Conservation (phyloP, 345 rosid genomes). For the Populus simonii region DNA sequence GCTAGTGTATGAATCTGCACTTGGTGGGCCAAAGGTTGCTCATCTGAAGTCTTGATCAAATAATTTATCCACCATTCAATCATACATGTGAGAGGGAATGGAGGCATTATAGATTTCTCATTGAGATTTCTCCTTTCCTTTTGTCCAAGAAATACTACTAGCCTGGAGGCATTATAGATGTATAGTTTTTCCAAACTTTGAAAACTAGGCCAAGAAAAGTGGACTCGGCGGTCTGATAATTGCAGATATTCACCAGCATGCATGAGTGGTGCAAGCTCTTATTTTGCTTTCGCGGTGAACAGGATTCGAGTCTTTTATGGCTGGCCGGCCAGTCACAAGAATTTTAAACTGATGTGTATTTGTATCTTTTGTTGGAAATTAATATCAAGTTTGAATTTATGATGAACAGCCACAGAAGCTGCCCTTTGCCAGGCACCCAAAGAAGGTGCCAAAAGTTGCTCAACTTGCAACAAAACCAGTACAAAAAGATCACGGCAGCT, state of each 20-base stretch:
- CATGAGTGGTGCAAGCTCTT: neutral
- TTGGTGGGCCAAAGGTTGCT: constrained; percentile 11
- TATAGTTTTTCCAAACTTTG: too few species aligned
- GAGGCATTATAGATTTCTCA: neutral
- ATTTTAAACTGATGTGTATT: neutral
- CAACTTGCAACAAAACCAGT: constrained; percentile 10
- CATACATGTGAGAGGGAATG: neutral
- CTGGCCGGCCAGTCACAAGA: too few species aligned
- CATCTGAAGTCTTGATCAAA: neutral
- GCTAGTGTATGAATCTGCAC: neutral
- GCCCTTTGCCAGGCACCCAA: neutral
- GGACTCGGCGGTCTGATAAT: neutral
- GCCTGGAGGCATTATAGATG: too few species aligned
- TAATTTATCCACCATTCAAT: neutral
- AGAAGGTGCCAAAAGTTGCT: neutral
- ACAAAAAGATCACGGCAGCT: neutral
- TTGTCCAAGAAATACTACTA: too few species aligned
- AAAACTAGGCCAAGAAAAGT: neutral
- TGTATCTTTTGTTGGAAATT: neutral
- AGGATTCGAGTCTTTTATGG: neutral
- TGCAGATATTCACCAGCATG: neutral
- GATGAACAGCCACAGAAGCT: neutral
- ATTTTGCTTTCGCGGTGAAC: neutral
- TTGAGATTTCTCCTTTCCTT: neutral
- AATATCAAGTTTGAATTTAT: neutral